phyloP scores from a whole-genome alignment of 495 filamentous ascomycete species.

The Neurospora sublineolata region DNA sequence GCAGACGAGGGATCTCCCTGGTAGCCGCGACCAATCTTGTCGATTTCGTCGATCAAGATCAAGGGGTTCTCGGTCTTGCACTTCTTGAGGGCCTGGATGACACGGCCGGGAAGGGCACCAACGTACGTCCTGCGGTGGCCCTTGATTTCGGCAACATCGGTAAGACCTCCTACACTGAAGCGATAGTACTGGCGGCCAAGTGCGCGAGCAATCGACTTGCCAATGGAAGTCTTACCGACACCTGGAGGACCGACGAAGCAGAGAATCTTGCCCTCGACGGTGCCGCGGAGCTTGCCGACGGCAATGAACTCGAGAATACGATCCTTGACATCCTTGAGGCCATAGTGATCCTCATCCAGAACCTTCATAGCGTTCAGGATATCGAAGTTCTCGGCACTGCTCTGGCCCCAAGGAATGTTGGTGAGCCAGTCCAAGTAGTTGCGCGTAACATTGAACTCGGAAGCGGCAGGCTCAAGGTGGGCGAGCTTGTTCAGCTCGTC shows the following conservation, averaged over 20 bases:
- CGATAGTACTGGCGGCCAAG: conserved; percentile 93
- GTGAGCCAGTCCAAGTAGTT: conserved; percentile 99
- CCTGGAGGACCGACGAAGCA: conserved; percentile 93
- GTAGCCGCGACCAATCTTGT: conserved; percentile 93
- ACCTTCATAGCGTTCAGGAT: conserved; percentile 84
- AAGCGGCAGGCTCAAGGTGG: conserved; percentile 87
- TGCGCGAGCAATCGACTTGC: conserved; percentile 92
- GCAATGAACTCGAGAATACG: conserved; percentile 98
- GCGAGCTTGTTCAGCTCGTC: conserved; percentile 96
- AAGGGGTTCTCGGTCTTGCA: conserved; percentile 97
- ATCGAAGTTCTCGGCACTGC: conserved; percentile 92
- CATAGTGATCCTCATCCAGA: conserved; percentile 94
- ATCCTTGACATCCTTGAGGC: conserved; percentile 96
- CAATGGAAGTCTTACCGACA: conserved; percentile 97
- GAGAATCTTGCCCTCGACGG: conserved; percentile 96
- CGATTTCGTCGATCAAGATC: conserved; percentile 92
- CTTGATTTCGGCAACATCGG: conserved; percentile 99
- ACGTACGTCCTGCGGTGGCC: conserved; percentile 95
- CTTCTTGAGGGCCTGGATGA: conserved; percentile 98
- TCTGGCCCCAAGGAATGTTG: conserved; percentile 93
- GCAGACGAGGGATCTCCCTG: conserved; percentile 95
- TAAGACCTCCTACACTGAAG: conserved; percentile 93
- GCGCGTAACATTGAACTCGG: conserved; percentile 97
- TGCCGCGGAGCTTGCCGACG: conserved; percentile 92
- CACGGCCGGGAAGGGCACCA: conserved; percentile 86